Evolutionary conservation across 1,139 yeast genomes (phyloP), one percentile per base, ranked within the genome.

Genomic region (Taphrina flavorubra): DNA sequence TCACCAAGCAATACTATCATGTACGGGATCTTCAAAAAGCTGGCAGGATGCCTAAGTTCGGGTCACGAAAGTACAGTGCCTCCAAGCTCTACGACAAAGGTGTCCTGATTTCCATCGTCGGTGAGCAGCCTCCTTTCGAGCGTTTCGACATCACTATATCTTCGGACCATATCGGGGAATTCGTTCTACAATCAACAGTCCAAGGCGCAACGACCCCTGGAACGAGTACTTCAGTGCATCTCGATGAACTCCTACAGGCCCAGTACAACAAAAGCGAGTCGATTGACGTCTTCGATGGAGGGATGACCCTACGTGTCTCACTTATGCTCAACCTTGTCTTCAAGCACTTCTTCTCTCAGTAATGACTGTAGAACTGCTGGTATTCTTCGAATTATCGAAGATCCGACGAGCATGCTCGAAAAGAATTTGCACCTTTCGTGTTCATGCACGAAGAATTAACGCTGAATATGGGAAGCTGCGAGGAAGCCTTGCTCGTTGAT

Each of bases 41-140:
- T 63, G 90, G 94, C 44, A 81, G 87, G 60, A 79, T 87, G 59
- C 92, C 95, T 1, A 85, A 85, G 75, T 90, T 88, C 77, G 97
- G 97, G 8, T 89, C 95, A 0, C 90, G 87, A 79, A 90, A 89
- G 78, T 90, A 90, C 79, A 84, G 91, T 0, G 88, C 91, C 2
- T 87, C 89, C 71, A 88, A 87, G 74, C 81, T 94, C 65, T 81
- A 84, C 76, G 97, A 92, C 70, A 88, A 85, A 73, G 88, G 89
- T 0, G 84, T 92, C 1, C 77, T 94, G 39, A 77, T 84, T 6
- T 87, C 86, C 68, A 81, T 89, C 65, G 39, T 51, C 20, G 82
- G 82, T 10, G 72, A 74, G 2, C 86, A 85, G 1, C 80, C 84
- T 34, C 85, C 84, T 70, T 83, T 86, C 60, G 89, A 90, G 13